A percentile compares a stretch with the other conserved stretches of the same genome.
These are phyloP conservation scores for Epichloe glyceriae DNA, from an alignment of 2,329 filamentous ascomycete species.

Conservation along the genomic window DNA sequence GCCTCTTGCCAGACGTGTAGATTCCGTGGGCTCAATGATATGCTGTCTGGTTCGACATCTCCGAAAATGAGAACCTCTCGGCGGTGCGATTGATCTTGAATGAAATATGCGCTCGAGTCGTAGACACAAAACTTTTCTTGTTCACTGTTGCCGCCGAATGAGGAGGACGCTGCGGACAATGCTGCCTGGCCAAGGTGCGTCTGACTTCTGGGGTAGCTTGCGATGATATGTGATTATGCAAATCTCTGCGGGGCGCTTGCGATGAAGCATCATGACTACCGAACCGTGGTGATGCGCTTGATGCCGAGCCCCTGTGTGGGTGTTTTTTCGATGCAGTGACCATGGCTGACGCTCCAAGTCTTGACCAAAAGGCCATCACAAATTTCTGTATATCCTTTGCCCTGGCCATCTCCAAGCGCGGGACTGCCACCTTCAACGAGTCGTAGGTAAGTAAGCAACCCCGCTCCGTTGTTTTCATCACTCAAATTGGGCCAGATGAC, in stretches of 20 bases:
- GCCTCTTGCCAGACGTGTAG: slow-evolving; percentile 77
- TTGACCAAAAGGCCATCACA: slow-evolving; percentile 84
- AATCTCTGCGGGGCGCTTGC: slow-evolving; percentile 15
- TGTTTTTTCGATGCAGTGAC: slow-evolving; percentile 70
- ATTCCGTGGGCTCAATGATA: slow-evolving; percentile 74
- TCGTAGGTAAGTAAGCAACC: slow-evolving; percentile 79
- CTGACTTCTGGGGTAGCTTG: slow-evolving; percentile 8
- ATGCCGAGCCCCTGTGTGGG: slow-evolving; percentile 46
- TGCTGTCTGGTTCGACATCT: slow-evolving; percentile 82
- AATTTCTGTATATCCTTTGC: slow-evolving; percentile 74
- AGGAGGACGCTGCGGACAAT: slow-evolving; percentile 13
- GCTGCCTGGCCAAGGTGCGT: slow-evolving; percentile 20
- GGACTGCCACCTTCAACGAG: slow-evolving; percentile 81
- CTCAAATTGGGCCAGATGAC: slow-evolving; percentile 95
- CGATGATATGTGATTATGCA: slow-evolving; percentile 11
- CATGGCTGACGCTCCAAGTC: slow-evolving; percentile 78
- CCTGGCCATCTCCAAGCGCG: slow-evolving; percentile 66
- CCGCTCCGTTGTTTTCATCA: slow-evolving; percentile 89
- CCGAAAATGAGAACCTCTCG: slow-evolving; percentile 86
- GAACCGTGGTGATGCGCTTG: slow-evolving; percentile 35
- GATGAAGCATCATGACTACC: slow-evolving; percentile 35
- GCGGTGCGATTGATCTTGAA: slow-evolving; percentile 57
- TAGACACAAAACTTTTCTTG: slow-evolving; percentile 52
- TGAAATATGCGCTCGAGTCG: slow-evolving; percentile 88
- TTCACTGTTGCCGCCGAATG: slow-evolving; percentile 16